Evolutionary conservation across 148 eudicot genomes (phyloP).

Genomic region (Camellia granthamiana): DNA sequence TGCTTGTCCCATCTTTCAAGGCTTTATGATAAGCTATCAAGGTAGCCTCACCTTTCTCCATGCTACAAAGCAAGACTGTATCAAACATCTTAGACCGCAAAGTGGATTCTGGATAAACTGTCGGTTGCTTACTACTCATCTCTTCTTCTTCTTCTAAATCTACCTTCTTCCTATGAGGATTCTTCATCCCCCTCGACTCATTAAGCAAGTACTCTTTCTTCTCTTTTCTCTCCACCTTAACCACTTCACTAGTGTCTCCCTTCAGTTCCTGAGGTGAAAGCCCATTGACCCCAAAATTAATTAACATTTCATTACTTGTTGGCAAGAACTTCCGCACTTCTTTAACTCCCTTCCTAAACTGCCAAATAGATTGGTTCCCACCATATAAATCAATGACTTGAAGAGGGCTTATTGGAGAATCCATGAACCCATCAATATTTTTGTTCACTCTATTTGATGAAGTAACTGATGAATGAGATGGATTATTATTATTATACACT

Average conservation of each 20-base stretch:
- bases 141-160: conserved; percentile 33
- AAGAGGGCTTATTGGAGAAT: conserved; percentile 34
- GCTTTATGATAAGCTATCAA: conserved; percentile 37
- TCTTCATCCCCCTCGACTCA: conserved; percentile 44
- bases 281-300: conserved; percentile 17
- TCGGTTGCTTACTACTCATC: conserved; percentile 55
- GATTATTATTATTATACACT: not conserved
- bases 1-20: conserved; percentile 34
- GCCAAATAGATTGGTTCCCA: conserved; percentile 42
- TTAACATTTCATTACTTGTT: conserved; percentile 23
- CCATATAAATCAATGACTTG: conserved; percentile 25
- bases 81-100: conserved; percentile 58
- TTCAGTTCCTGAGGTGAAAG: conserved; percentile 4
- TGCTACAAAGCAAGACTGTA: conserved; percentile 45
- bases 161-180: conserved; percentile 25
- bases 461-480: conserved; percentile 17
- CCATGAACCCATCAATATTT: conserved; percentile 29
- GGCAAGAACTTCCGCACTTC: conserved; percentile 64
- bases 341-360: conserved; percentile 53
- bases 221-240: conserved; percentile 19
- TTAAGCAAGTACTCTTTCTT: conserved; percentile 15
- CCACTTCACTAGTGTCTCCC: conserved; percentile 4
- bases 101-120: conserved; percentile 47
- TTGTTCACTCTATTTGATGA: conserved; percentile 28
- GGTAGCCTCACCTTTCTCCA: conserved; percentile 36